These are phyloP conservation scores for Neofusicoccum ribis DNA, from an alignment of 2,329 filamentous ascomycete genomes.

Conservation along the genomic window DNA sequence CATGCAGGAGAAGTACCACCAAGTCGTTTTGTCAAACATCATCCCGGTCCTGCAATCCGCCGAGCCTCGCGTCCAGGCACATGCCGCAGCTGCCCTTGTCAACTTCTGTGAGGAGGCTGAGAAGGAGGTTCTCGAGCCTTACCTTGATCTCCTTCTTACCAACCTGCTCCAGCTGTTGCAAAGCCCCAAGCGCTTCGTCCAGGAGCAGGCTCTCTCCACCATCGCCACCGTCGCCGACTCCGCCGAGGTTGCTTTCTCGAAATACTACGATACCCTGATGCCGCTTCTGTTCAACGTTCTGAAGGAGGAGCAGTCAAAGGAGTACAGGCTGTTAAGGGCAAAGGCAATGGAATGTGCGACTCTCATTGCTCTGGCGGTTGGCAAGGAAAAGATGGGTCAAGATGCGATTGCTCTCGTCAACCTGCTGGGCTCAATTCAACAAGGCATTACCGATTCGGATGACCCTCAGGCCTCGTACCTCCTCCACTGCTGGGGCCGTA, in stretches of 20 bases:
- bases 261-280: conserved; percentile 96
- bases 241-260: conserved; percentile 88
- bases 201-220: conserved; percentile 95
- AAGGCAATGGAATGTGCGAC: conserved; percentile 99
- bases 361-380: conserved; percentile 90
- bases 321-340: conserved; percentile 84
- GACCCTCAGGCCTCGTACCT: conserved; percentile 96
- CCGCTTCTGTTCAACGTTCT: conserved; percentile 88
- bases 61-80: conserved; percentile 89
- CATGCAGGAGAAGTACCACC: conserved; percentile 96
- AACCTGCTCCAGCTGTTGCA: conserved; percentile 85
- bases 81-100: conserved; percentile 94
- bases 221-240: conserved; percentile 99
- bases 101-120: conserved; percentile 99
- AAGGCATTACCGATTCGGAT: conserved; percentile 77
- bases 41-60: conserved; percentile 88
- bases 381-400: conserved; percentile 83
- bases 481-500: conserved; percentile 98
- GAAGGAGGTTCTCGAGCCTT: conserved; percentile 86
- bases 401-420: conserved; percentile 88
- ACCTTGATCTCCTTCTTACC: conserved; percentile 82
- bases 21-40: conserved; percentile 82
- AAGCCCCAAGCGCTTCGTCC: conserved; percentile 91
- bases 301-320: conserved; percentile 86
- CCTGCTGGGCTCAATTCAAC: conserved; percentile 82